A percentile compares a stretch with the other conserved stretches of the same genome.
Conservation (phyloP, 2,329 filamentous ascomycete genomes). For the Conoideocrella luteorostrata region DNA sequence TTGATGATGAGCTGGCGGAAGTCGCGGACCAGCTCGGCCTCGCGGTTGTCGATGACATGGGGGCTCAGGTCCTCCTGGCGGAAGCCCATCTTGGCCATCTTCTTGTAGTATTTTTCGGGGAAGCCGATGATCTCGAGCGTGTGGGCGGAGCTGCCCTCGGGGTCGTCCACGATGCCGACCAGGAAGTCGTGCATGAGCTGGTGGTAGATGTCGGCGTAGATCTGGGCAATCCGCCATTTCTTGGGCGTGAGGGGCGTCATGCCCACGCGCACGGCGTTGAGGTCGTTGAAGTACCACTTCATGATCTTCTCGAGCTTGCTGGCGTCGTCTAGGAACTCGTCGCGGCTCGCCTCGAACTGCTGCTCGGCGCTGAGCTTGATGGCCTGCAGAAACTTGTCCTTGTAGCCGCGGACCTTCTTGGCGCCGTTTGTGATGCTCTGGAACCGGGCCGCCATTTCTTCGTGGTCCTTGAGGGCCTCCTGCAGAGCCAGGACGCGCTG, state of each 20-base stretch:
- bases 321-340: slow-evolving; percentile 77
- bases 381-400: slow-evolving; percentile 84
- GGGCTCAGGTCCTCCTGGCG: slow-evolving; percentile 68
- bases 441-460: slow-evolving; percentile 87
- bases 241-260: slow-evolving; percentile 90
- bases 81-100: slow-evolving; percentile 88
- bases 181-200: slow-evolving; percentile 93
- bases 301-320: slow-evolving; percentile 77
- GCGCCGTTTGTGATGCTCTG: slow-evolving; percentile 92
- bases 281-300: slow-evolving; percentile 96
- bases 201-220: slow-evolving; percentile 88
- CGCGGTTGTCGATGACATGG: slow-evolving; percentile 84
- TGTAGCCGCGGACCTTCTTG: slow-evolving; percentile 89
- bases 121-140: slow-evolving; percentile 90
- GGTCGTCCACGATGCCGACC: slow-evolving; percentile 73
- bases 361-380: slow-evolving; percentile 67
- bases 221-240: slow-evolving; percentile 93
- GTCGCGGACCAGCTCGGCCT: slow-evolving; percentile 83
- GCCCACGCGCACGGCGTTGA: slow-evolving; percentile 88
- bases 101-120: slow-evolving; percentile 92
- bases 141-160: slow-evolving; percentile 76
- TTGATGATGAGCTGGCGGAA: slow-evolving; percentile 94
- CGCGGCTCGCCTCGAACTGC: slow-evolving; percentile 65
- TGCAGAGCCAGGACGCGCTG: slow-evolving; percentile 84
- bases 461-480: slow-evolving; percentile 91